Evolutionary conservation across 352 stramenopile species (phyloP), one percentile per base, ranked within the genome.

Genomic region (Halophytophthora polymorphica): DNA sequence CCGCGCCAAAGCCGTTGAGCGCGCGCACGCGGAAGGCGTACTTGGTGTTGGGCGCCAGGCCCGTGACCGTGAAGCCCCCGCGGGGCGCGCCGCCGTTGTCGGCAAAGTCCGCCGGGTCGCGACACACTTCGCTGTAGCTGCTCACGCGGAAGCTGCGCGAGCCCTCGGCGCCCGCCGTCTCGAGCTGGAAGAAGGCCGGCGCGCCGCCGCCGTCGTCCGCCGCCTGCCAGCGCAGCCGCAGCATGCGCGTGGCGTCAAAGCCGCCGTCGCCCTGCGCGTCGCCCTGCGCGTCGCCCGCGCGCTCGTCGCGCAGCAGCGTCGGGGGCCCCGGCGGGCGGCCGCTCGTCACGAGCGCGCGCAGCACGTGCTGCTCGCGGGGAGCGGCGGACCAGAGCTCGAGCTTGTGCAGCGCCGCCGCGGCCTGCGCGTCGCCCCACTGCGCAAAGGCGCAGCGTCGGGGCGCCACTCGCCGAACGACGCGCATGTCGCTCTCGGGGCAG

Each of bases 1-100:
- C 85, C 1, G 90, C 83, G 8, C 89, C 91, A 60, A 97, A 97
- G 15, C 86, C 86, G 42, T 97, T 98, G 34, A 97, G 80, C 6
- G 85, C 89, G 12, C 91, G 84, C 6, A 97, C 53, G 6, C 91
- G 81, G 50, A 97, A 96, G 38, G 63, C 74, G 53, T 97, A 97
- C 56, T 90, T 92, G 12, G 86, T 96, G 64, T 93, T 96, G 6
- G 91, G 85, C 8, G 52, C 29, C 8, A 97, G 48, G 0, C 77
- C 74, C 0, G 69, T 70, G 17, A 92, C 64, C 6, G 83, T 68
- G 59, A 88, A 85, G 13, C 83, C 64, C 25, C 94, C 93, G 19
- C 86, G 78, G 28, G 88, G 77, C 33, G 92, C 66, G 15, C 83
- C 83, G 12, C 71, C 48, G 46, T 93, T 93, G 58, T 93, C 82